A percentile compares a stretch with the other conserved stretches of the same genome.
Evolutionary conservation across 257 asterid species (phyloP).

Genomic region (Phtheirospermum japonicum): DNA sequence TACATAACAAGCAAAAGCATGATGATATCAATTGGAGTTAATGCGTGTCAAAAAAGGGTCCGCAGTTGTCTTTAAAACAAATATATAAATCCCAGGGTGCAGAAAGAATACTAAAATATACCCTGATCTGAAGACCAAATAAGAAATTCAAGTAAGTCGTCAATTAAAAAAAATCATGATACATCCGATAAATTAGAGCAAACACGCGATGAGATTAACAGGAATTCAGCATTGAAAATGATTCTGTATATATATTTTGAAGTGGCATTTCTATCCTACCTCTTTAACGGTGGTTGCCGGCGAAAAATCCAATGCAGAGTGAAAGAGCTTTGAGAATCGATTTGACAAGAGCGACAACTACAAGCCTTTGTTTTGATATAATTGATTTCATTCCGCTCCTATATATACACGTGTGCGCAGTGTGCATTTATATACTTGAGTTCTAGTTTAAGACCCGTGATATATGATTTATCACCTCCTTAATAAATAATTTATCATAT

Average conservation of each 20-base stretch:
- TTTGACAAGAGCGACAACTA: background rate
- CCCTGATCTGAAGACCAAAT: slow-evolving; percentile 17
- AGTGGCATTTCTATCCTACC: slow-evolving; percentile 4
- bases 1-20: slow-evolving; percentile 1
- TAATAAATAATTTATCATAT: no score
- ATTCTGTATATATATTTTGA: background rate
- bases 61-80: slow-evolving; percentile 1
- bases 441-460: no score
- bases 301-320: slow-evolving; percentile 9
- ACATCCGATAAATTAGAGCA: slow-evolving; percentile 6
- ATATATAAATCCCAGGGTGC: background rate
- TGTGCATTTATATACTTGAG: no score
- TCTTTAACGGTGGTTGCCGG: slow-evolving; percentile 4
- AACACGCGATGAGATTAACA: background rate
- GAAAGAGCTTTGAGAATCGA: slow-evolving; percentile 2
- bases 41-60: background rate
- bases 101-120: background rate
- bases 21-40: background rate
- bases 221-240: slow-evolving; percentile 10
- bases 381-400: no score
- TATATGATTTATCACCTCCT: no score
- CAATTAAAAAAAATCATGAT: background rate
- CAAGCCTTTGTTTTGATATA: no score
- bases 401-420: no score
- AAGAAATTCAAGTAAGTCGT: background rate